Evolutionary conservation across 2,329 filamentous ascomycete species (phyloP), one percentile per base, ranked within the genome.

Genomic region (Penicillium sp.): DNA sequence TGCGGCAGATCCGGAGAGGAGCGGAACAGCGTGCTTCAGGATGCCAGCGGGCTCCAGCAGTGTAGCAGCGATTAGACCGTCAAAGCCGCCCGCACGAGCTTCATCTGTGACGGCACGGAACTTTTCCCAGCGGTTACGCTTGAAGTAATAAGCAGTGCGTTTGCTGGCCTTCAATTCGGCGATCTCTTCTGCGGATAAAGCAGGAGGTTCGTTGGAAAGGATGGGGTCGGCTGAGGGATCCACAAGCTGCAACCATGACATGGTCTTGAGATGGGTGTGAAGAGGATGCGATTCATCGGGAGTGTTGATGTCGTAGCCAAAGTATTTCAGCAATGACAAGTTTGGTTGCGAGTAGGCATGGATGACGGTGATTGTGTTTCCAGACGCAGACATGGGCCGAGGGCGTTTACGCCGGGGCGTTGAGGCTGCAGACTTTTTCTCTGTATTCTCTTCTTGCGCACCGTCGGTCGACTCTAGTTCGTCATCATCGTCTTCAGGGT

Each of bases 191-290:
- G 88, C 81, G 0, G 87, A 71, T 1, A 89, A 81, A 0, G 80
- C 74, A 0, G 86, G 82, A 0, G 92, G 90, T 57, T 89, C 85
- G 28, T 86, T 84, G 35, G 82, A 78, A 78, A 96, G 97, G 4
- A 90, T 87, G 0, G 86, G 84, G 76, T 98, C 95, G 33, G 87
- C 81, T 38, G 86, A 80, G 0, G 95, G 95, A 26, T 90, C 85
- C 17, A 97, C 81, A 5, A 99, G 86, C 78, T 98, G 94, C 2
- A 99, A 86, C 93, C 94, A 99, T 30, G 92, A 94, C 33, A 98
- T 82, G 5, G 90, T 87, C 71, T 94, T 89, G 56, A 99, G 86
- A 74, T 95, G 89, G 17, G 86, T 89, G 76, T 90, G 86, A 12
- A 99, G 86, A 0, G 95, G 94, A 74, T 98, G 95, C 0, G 81